Evolutionary conservation across 2,329 filamentous ascomycete genomes (phyloP).

Genomic region (Xylariaceae sp.): DNA sequence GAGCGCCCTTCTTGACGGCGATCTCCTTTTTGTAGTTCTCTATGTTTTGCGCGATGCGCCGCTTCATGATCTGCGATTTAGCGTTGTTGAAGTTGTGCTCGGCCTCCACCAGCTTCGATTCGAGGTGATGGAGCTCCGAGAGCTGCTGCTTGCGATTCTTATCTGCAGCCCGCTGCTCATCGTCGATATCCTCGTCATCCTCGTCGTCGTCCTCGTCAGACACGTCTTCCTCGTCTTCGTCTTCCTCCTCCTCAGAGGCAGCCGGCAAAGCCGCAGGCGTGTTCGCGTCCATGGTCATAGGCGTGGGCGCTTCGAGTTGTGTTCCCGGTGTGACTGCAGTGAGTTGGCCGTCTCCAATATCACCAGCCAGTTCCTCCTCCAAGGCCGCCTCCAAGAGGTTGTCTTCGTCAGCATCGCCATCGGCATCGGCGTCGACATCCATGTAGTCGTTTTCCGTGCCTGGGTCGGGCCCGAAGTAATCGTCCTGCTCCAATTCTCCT

Average conservation of each 20-base stretch:
- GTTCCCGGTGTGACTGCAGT: conserved; percentile 35
- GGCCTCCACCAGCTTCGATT: conserved; percentile 36
- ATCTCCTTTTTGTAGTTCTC: conserved; percentile 36
- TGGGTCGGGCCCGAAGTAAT: conserved; percentile 25
- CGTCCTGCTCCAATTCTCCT: conserved; percentile 49
- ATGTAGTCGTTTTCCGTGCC: conserved; percentile 37
- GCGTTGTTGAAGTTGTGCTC: conserved; percentile 37
- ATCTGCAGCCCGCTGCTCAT: conserved; percentile 44
- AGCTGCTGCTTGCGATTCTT: conserved; percentile 50
- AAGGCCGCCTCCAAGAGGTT: conserved; percentile 43
- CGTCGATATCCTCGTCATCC: conserved; percentile 46
- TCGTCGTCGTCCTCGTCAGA: conserved; percentile 45
- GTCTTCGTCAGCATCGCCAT: conserved; percentile 35
- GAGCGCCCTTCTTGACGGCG: conserved; percentile 24
- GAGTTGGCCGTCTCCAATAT: conserved; percentile 10
- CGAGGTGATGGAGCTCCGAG: conserved; percentile 37
- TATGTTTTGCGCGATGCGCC: conserved; percentile 42
- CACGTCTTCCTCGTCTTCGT: conserved; percentile 33
- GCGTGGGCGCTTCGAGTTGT: conserved; percentile 36
- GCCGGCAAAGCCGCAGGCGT: conserved; percentile 37
- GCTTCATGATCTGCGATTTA: conserved; percentile 40
- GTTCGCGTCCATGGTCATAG: conserved; percentile 34
- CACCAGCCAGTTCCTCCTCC: conserved; percentile 20
- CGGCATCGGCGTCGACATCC: conserved; percentile 23
- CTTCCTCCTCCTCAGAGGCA: conserved; percentile 38